Percentiles rank a stretch among this genome's conserved stretches.
phyloP scores from a whole-genome alignment of 2,329 filamentous ascomycete genomes.

The Sphaerulina populicola region DNA sequence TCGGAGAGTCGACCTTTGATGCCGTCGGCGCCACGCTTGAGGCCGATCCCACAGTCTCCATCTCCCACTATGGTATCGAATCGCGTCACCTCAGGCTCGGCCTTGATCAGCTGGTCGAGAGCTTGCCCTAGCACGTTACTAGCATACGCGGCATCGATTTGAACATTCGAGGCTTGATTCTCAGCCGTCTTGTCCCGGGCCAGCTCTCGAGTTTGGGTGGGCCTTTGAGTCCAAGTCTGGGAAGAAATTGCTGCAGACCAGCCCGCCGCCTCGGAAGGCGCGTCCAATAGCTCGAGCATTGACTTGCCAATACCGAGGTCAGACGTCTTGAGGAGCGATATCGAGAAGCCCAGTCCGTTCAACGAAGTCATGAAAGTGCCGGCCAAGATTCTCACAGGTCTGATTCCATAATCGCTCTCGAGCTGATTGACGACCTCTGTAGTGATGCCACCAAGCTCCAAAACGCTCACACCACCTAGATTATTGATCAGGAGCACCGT shows the following conservation, averaged over 20 bases:
- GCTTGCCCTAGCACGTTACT: conserved; percentile 48
- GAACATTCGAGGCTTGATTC: conserved; percentile 47
- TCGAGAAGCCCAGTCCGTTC: conserved; percentile 63
- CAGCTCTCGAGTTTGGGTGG: conserved; percentile 33
- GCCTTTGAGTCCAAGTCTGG: conserved; percentile 49
- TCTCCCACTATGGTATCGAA: conserved; percentile 79
- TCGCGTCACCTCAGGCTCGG: conserved; percentile 57
- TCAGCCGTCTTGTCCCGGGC: conserved; percentile 34
- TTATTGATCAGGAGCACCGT: conserved; percentile 67
- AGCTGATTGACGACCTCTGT: conserved; percentile 58
- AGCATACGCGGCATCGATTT: conserved; percentile 45
- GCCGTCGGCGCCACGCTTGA: conserved; percentile 76
- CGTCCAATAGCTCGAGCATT: conserved; percentile 61
- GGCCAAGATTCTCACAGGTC: conserved; percentile 53
- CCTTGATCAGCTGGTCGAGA: conserved; percentile 54
- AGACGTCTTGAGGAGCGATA: conserved; percentile 56
- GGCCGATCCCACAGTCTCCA: conserved; percentile 78
- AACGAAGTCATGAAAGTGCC: conserved; percentile 66
- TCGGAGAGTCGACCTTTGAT: conserved; percentile 43
- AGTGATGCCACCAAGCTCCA: conserved; percentile 65
- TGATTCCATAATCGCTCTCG: conserved; percentile 50
- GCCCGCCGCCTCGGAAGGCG: conserved; percentile 57
- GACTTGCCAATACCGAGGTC: conserved; percentile 53
- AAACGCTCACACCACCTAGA: conserved; percentile 61
- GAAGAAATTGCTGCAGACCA: conserved; percentile 55